These are phyloP conservation scores for Saitozyma sp. DNA, from an alignment of 768 basidiomycete genomes.

Conservation along the genomic window DNA sequence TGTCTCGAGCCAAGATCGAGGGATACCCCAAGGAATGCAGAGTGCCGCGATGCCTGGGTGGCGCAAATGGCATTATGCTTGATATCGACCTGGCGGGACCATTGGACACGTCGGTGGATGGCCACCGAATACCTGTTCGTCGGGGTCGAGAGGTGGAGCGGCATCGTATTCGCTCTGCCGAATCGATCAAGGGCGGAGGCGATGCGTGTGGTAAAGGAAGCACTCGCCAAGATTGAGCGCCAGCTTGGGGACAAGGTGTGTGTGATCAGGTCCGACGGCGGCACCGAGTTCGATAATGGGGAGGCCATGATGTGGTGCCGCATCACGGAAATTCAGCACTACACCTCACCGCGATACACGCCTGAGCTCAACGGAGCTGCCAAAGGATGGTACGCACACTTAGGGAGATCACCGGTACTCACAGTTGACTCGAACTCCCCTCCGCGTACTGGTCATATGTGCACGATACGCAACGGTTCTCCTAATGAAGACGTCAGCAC, in stretches of 20 bases:
- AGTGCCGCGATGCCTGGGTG: too few species aligned
- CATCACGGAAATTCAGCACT: too few species aligned
- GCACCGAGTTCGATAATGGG: slow-evolving; percentile 3
- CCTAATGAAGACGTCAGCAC: slow-evolving; percentile 1
- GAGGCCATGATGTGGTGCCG: background rate
- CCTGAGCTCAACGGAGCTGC: too few species aligned
- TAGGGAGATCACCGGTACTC: background rate
- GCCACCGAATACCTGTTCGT: slow-evolving; percentile 1
- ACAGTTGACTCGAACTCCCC: background rate
- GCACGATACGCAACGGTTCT: slow-evolving; percentile 1
- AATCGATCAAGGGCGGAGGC: background rate
- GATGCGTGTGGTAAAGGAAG: too few species aligned
- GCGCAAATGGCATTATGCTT: too few species aligned
- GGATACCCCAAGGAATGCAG: too few species aligned
- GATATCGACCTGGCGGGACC: too few species aligned
- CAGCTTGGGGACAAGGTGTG: slow-evolving; percentile 5
- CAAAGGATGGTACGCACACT: too few species aligned
- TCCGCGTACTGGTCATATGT: slow-evolving; percentile 3
- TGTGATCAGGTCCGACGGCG: slow-evolving; percentile 3
- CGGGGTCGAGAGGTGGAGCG: background rate
- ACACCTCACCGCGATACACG: background rate
- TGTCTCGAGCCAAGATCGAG: too few species aligned
- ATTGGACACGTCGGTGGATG: too few species aligned
- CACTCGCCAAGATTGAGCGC: background rate
- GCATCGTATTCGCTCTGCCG: background rate